These are phyloP conservation scores for Raffaelea albimanens DNA, from an alignment of 2,329 filamentous ascomycete genomes.

Conservation along the genomic window DNA sequence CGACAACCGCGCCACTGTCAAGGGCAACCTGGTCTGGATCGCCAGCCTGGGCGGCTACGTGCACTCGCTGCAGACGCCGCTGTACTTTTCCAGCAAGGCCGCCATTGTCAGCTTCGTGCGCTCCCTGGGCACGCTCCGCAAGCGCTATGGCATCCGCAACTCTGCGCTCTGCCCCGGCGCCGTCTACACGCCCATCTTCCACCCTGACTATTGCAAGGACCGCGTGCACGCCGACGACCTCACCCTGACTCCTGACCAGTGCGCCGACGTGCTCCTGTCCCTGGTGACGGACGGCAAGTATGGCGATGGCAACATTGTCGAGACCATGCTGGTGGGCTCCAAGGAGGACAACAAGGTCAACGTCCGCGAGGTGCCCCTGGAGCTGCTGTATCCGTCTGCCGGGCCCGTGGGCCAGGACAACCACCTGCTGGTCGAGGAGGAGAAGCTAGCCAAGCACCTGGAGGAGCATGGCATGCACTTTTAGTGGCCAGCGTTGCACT, in stretches of 20 bases:
- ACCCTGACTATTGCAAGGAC: not conserved
- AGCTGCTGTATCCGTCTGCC: not conserved
- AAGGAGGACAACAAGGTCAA: not conserved
- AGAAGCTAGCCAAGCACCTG: not conserved
- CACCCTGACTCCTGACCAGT: not conserved
- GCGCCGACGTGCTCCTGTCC: not conserved
- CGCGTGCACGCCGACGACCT: constrained; percentile 1
- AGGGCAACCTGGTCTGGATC: constrained; percentile 21
- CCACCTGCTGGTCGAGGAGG: not conserved
- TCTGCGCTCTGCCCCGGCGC: not conserved
- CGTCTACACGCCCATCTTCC: constrained; percentile 4
- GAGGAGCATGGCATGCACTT: not conserved
- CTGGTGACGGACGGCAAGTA: not conserved
- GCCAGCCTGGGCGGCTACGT: constrained; percentile 28
- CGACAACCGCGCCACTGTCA: not conserved
- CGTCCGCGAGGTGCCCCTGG: constrained; percentile 1
- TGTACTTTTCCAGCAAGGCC: constrained; percentile 30
- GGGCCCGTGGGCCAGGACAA: not conserved
- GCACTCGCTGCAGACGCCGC: constrained; percentile 22
- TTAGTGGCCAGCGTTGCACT: no score
- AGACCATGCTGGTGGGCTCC: not conserved
- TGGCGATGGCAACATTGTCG: constrained; percentile 3
- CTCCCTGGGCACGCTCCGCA: constrained; percentile 26
- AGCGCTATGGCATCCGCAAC: constrained; percentile 21
- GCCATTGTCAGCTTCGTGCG: constrained; percentile 30